Evolutionary conservation across 768 basidiomycete species (phyloP).

Genomic region (Kwoniella pini): DNA sequence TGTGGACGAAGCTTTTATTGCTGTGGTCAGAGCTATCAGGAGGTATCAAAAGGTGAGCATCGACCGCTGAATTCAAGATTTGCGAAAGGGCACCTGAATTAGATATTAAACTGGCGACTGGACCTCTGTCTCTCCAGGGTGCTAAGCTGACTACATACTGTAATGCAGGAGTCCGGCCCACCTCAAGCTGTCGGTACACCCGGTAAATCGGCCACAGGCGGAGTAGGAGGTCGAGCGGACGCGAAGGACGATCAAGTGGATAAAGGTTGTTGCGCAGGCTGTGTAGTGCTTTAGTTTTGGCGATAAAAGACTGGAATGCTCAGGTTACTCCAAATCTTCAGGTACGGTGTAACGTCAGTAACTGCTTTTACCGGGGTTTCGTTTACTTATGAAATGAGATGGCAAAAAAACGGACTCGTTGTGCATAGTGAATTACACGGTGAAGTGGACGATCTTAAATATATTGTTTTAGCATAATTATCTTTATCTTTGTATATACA

Average conservation of each 20-base stretch:
- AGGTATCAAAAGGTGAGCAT: constrained; percentile 80
- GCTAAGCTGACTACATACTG: too few relatives aligned
- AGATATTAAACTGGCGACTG: too few relatives aligned
- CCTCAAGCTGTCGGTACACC: constrained; percentile 31
- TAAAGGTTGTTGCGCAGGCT: constrained; percentile 55
- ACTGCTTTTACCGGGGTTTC: too few relatives aligned
- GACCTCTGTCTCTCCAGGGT: too few relatives aligned
- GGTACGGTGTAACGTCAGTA: too few relatives aligned
- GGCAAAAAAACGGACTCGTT: neutral
- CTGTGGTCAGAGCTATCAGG: constrained; percentile 89
- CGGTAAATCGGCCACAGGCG: constrained; percentile 34
- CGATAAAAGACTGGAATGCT: too few relatives aligned
- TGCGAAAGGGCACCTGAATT: too few relatives aligned
- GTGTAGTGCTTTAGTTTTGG: constrained; percentile 51
- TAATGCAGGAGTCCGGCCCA: constrained; percentile 49
- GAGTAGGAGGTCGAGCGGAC: constrained; percentile 38
- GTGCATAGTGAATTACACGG: neutral
- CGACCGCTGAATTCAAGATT: too few relatives aligned
- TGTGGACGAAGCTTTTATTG: constrained; percentile 91
- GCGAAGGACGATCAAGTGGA: constrained; percentile 45
- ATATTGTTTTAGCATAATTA: constrained; percentile 17
- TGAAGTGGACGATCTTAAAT: constrained; percentile 1
- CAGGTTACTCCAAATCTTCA: too few relatives aligned
- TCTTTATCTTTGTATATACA: constrained; percentile 14
- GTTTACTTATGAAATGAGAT: too few relatives aligned